Evolutionary conservation across 139 green algal genomes (phyloP), one percentile per base, ranked within the genome.

Genomic region (Dunaliella primolecta): DNA sequence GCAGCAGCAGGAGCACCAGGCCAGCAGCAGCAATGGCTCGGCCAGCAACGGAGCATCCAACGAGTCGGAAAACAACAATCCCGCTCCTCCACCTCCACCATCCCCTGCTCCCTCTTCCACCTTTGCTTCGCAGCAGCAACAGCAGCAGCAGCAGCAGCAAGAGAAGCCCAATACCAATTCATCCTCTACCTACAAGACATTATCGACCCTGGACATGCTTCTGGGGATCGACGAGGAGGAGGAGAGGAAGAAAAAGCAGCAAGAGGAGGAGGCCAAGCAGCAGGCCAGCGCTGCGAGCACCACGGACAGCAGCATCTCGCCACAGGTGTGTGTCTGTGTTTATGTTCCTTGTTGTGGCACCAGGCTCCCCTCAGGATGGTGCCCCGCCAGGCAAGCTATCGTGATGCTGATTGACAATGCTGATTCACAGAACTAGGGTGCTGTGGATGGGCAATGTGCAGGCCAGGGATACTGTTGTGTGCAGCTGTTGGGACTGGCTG

Each of bases 161-260:
- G 2, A 32, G 33, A 31, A 46, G 31, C 76, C 3, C 27, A 38
- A 46, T 35, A 78, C 23, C 72, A n/a, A 29, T 15, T 64, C 46
- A 7, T 64, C 46, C 46, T 64, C 46, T 7, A 90, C 97, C 33
- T 88, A 91, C 36, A 90, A 85, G 20, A 97, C 95, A 2, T 38
- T 98, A 25, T 84, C 89, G 3, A 91, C 91, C 29, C 82, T 98
- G 46, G 93, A 97, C 70, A 93, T 93, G 0, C 76, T 98, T n/a
- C 88, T 98, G 29, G 95, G 95, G 1, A 93, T 96, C 2, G 87
- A 96, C 36, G 88, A 93, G 23, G 92, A 95, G 31, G 86, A 92
- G 71, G 38, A 91, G 2, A 81, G 80, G 33, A 32, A 76, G 1
- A 7, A 78, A 36, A 78, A 78, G 55, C 24, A 80, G 30, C 0